Conservation (phyloP, 768 basidiomycete genomes). For the Cyclocybe cylindracea region DNA sequence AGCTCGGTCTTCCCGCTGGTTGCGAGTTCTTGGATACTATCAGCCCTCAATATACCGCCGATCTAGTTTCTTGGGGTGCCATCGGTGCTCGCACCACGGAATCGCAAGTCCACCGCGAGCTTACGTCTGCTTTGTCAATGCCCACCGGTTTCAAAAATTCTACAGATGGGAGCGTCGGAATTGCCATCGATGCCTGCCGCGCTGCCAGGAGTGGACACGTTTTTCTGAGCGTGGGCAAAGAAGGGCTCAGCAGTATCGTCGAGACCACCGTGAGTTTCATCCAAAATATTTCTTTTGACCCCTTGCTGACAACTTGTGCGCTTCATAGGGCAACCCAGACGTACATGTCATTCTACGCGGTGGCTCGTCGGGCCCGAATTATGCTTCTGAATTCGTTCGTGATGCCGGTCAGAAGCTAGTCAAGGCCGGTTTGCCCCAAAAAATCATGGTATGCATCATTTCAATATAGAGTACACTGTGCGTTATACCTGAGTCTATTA, state of each 20-base stretch:
- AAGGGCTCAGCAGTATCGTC: slow-evolving; percentile 91
- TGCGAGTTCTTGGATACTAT: slow-evolving; percentile 90
- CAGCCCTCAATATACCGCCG: slow-evolving; percentile 85
- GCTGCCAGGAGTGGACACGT: slow-evolving; percentile 90
- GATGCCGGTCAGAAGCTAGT: slow-evolving; percentile 71
- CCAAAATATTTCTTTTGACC: background rate
- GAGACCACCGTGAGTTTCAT: slow-evolving; percentile 74
- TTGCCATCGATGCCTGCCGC: slow-evolving; percentile 94
- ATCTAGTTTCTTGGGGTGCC: slow-evolving; percentile 89
- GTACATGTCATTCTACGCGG: slow-evolving; percentile 96
- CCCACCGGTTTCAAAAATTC: slow-evolving; percentile 99
- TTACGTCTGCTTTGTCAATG: slow-evolving; percentile 88
- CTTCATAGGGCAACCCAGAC: slow-evolving; percentile 76
- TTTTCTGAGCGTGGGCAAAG: slow-evolving; percentile 96
- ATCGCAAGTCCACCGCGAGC: slow-evolving; percentile 90
- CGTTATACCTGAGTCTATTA: background rate
- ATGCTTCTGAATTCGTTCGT: slow-evolving; percentile 73
- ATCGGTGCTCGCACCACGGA: slow-evolving; percentile 94
- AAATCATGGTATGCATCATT: slow-evolving; percentile 72
- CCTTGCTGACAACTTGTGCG: slow-evolving; percentile 2
- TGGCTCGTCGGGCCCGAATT: slow-evolving; percentile 89
- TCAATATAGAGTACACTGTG: background rate
- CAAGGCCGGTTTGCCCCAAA: slow-evolving; percentile 77
- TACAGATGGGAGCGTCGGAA: slow-evolving; percentile 89
- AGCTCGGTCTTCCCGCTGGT: slow-evolving; percentile 90